Base-by-base conservation (phyloP, 2,329 filamentous ascomycete species). In the Phialophora verrucosa region DNA sequence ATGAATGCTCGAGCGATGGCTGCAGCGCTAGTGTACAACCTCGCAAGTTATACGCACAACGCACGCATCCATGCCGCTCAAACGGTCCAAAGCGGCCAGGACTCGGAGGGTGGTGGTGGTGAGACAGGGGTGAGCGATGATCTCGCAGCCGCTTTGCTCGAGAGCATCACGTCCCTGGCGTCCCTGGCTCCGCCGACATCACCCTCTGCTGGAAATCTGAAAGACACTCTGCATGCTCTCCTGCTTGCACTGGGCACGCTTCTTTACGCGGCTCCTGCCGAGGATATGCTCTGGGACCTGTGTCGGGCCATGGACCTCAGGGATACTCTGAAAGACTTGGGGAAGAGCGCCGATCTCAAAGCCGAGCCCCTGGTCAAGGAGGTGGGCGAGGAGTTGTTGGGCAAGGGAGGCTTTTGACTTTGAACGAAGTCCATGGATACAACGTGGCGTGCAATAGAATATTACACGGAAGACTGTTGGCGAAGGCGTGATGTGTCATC, bases 1-100 rank as follows among this genome's bases (percentile, higher is more conserved):
- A 83, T 84, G 54, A 92, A 88, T 62, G 85, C 94, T 1, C 88
- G 93, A 50, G 90, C 94, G 2, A 91, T 93, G 1, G 91, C 93
- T 0, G 88, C 93, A 0, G 92, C 90, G 1, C 83, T 98, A 2
- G 86, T 93, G 0, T 95, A 93, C 81, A 97, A 98, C 71, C 78
- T 98, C 0, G 85, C 91, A 0, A 82, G 88, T 0, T 85, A 88
- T 1, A 91, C 93, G 73, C 90, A 90, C 72, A 86, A 86, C 55
- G 81, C 85, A 29, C 85, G 91, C 23, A 81, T 85, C 44, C 83
- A 87, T 31, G 83, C 85, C 12, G 83, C 85, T 12, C 79, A 84
- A 0, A 78, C 81, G 5, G 86, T 90, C 55, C 81, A 27, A 27
- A 20, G 12, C 25, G 17, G 6, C 12, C 23, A 55, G 25, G 29